These are phyloP conservation scores for Pontederia crassipes DNA, from an alignment of 176 grass and related monocot genomes.

Conservation along the genomic window DNA sequence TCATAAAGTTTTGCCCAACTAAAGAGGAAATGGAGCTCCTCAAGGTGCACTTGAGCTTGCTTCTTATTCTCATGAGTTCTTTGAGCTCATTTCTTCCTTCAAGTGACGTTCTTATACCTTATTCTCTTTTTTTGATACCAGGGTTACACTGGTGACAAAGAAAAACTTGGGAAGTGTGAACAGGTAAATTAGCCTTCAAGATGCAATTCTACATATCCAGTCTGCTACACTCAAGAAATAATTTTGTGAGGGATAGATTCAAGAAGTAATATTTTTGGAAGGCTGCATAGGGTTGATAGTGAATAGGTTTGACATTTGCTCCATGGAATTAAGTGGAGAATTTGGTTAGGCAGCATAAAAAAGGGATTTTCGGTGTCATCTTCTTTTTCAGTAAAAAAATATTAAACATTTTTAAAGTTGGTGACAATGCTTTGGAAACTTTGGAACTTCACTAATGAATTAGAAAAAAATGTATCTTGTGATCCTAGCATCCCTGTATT, in stretches of 20 bases:
- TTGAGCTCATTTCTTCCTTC: background rate
- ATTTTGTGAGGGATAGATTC: background rate
- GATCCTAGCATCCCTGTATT: too few relatives aligned
- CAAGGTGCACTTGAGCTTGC: constrained; percentile 46
- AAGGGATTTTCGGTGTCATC: too few relatives aligned
- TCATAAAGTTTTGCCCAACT: constrained; percentile 23
- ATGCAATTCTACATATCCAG: background rate
- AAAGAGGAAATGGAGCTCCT: constrained; percentile 39
- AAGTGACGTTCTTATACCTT: constrained; percentile 4
- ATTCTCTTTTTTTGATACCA: constrained; percentile 20
- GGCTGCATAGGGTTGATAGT: too few relatives aligned
- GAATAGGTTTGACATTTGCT: too few relatives aligned
- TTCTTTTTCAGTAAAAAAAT: too few relatives aligned
- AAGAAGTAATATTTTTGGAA: too few relatives aligned
- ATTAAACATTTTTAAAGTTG: too few relatives aligned
- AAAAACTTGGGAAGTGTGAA: constrained; percentile 90
- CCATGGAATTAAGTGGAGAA: too few relatives aligned
- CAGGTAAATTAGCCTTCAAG: constrained; percentile 42
- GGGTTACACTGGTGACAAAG: constrained; percentile 72
- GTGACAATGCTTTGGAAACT: too few relatives aligned
- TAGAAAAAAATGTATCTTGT: too few relatives aligned
- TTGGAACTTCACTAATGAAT: too few relatives aligned
- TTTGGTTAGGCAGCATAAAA: too few relatives aligned
- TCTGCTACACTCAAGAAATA: background rate
- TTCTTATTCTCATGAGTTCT: constrained; percentile 13